A percentile compares a stretch with the other conserved stretches of the same genome.
These are phyloP conservation scores for Wickerhamiella dianesei DNA, from an alignment of 805 yeast species.

Conservation along the genomic window DNA sequence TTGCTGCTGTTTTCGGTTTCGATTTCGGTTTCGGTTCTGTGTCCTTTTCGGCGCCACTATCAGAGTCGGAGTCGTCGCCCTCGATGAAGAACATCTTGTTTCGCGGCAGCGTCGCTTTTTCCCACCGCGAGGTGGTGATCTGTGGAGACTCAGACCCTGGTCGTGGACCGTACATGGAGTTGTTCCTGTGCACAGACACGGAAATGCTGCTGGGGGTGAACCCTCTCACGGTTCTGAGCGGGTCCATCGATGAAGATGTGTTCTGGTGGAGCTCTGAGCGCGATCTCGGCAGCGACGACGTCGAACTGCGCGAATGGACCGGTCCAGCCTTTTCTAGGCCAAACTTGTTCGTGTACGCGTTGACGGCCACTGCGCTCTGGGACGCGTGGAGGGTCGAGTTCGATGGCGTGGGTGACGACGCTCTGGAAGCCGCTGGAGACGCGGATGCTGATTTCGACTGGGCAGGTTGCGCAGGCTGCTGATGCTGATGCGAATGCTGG, in stretches of 20 bases:
- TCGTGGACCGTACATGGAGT: slow-evolving; percentile 12
- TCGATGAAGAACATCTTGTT: slow-evolving; percentile 29
- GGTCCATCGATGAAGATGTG: not conserved
- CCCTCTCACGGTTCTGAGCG: slow-evolving; percentile 23
- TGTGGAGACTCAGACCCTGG: slow-evolving; percentile 8
- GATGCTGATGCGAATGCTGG: not conserved
- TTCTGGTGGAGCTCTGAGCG: not conserved
- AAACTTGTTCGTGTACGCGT: not conserved
- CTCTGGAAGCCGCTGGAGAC: not conserved
- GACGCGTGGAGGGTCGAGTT: not conserved
- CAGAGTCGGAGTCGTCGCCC: slow-evolving; percentile 27
- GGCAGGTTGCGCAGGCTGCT: no score
- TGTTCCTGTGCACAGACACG: slow-evolving; percentile 20
- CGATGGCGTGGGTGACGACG: not conserved
- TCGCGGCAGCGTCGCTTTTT: slow-evolving; percentile 15
- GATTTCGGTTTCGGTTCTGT: slow-evolving; percentile 3
- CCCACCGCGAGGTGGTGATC: slow-evolving; percentile 1
- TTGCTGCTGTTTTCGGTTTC: not conserved
- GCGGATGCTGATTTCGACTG: not conserved
- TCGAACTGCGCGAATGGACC: not conserved
- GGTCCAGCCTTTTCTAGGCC: not conserved
- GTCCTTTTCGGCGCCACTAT: slow-evolving; percentile 9
- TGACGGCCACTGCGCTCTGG: not conserved
- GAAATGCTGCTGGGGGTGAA: slow-evolving; percentile 28
- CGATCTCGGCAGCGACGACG: not conserved